These are phyloP conservation scores for Nakaseomyces glabratus DNA, from an alignment of 1,139 yeast genomes.

Conservation along the genomic window DNA sequence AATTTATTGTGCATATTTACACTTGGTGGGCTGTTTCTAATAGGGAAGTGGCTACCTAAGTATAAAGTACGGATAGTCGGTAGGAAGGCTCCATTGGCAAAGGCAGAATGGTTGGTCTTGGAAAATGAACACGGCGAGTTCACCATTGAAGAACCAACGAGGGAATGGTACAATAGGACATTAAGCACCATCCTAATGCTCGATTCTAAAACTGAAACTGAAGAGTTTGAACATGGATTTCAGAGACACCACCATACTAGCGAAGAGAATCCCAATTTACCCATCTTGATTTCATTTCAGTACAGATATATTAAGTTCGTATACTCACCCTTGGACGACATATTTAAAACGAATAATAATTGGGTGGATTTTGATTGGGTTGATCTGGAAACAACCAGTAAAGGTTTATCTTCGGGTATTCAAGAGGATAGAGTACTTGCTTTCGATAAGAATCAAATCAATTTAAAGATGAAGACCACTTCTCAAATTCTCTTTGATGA, in stretches of 20 bases:
- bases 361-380: constrained; percentile 83
- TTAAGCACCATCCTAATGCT: constrained; percentile 56
- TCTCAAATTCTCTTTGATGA: constrained; percentile 68
- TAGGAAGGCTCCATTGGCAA: constrained; percentile 55
- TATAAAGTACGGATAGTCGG: constrained; percentile 66
- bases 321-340: constrained; percentile 79
- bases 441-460: constrained; percentile 70
- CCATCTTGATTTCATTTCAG: constrained; percentile 57
- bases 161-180: constrained; percentile 58
- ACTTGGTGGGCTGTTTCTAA: constrained; percentile 60
- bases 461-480: constrained; percentile 65
- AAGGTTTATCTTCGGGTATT: constrained; percentile 63
- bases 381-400: constrained; percentile 45
- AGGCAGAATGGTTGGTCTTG: constrained; percentile 86
- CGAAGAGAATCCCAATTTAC: constrained; percentile 38
- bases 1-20: constrained; percentile 49
- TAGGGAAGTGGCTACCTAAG: constrained; percentile 80
- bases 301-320: constrained; percentile 78
- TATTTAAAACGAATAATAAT: constrained; percentile 71
- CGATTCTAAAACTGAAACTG: constrained; percentile 13
- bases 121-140: constrained; percentile 92
- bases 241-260: constrained; percentile 24
- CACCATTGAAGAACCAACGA: constrained; percentile 46
- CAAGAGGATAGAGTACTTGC: constrained; percentile 63
- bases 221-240: constrained; percentile 9